Conservation (phyloP, 176 grass and related monocot species). For the Carex pumila region DNA sequence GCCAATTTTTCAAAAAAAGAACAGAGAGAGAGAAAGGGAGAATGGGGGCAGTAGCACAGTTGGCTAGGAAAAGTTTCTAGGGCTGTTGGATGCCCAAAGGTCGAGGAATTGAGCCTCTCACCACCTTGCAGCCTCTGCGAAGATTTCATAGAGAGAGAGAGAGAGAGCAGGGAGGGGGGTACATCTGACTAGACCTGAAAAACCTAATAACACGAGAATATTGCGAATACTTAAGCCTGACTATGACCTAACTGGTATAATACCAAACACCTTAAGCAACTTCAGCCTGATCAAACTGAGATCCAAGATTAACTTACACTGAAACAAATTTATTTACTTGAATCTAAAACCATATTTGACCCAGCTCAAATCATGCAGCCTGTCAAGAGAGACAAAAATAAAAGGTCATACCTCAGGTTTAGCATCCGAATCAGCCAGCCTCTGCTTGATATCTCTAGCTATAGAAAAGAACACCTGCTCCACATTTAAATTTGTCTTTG, state of each 20-base stretch:
- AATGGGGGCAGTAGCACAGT: no score
- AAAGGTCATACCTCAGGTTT: slow-evolving; percentile 67
- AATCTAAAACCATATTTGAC: not conserved
- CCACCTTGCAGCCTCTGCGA: no score
- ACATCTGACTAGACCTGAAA: not conserved
- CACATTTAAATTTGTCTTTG: slow-evolving; percentile 93
- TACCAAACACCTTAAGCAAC: not conserved
- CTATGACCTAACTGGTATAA: not conserved
- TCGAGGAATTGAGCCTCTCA: no score
- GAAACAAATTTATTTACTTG: not conserved
- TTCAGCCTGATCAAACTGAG: not conserved
- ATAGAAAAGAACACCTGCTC: slow-evolving; percentile 96
- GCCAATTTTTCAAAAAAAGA: no score
- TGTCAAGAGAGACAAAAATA: not conserved
- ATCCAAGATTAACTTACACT: not conserved
- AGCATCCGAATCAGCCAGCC: slow-evolving; percentile 67
- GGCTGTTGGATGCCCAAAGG: no score
- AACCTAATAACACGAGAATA: not conserved
- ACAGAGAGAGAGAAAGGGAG: no score
- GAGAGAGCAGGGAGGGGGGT: not conserved
- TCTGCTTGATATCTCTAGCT: slow-evolving; percentile 83
- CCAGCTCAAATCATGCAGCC: not conserved
- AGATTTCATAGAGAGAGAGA: not conserved
- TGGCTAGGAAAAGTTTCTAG: no score
- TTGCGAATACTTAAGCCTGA: not conserved